A percentile compares a stretch with the other conserved stretches of the same genome.
phyloP scores from a whole-genome alignment of 2,329 filamentous ascomycete species.

The Botrytis fabae region DNA sequence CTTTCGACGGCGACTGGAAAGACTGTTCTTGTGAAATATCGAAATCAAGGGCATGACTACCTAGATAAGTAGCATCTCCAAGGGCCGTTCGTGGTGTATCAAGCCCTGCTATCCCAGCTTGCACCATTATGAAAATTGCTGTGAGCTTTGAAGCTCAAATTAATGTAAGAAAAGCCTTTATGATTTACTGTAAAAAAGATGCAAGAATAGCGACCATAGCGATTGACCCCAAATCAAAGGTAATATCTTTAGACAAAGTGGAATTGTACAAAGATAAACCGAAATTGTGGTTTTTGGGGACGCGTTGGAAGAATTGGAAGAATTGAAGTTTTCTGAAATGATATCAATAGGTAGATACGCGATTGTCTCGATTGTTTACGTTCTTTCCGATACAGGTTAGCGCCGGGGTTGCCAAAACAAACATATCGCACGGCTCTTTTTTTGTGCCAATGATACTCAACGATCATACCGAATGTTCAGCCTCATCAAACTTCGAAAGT shows the following conservation, averaged over 20 bases:
- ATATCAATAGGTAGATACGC: slow-evolving; percentile 28
- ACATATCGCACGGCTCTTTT: not conserved
- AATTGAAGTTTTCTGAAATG: slow-evolving; percentile 17
- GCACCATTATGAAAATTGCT: slow-evolving; percentile 55
- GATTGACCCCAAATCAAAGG: slow-evolving; percentile 39
- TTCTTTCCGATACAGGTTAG: slow-evolving; percentile 27
- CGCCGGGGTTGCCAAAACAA: slow-evolving; percentile 12
- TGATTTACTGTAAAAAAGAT: slow-evolving; percentile 31
- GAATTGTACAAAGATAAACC: slow-evolving; percentile 20
- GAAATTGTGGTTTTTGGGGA: not conserved
- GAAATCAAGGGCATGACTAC: slow-evolving; percentile 64
- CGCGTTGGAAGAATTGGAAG: not conserved
- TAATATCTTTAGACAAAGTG: slow-evolving; percentile 19
- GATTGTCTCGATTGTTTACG: slow-evolving; percentile 34
- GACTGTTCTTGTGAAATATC: slow-evolving; percentile 87
- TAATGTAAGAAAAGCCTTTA: slow-evolving; percentile 28
- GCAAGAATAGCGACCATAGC: slow-evolving; percentile 31
- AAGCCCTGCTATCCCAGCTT: slow-evolving; percentile 64
- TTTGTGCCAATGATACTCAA: not conserved
- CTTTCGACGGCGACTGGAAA: slow-evolving; percentile 77
- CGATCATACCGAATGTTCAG: not conserved
- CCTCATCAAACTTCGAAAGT: slow-evolving; percentile 4
- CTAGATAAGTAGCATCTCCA: slow-evolving; percentile 81
- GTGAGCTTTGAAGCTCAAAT: slow-evolving; percentile 30
- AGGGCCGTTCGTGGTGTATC: slow-evolving; percentile 84